Percentiles rank a stretch among this genome's conserved stretches.
phyloP scores from a whole-genome alignment of 2,329 filamentous ascomycete species.

The Epichloe coenophiala region DNA sequence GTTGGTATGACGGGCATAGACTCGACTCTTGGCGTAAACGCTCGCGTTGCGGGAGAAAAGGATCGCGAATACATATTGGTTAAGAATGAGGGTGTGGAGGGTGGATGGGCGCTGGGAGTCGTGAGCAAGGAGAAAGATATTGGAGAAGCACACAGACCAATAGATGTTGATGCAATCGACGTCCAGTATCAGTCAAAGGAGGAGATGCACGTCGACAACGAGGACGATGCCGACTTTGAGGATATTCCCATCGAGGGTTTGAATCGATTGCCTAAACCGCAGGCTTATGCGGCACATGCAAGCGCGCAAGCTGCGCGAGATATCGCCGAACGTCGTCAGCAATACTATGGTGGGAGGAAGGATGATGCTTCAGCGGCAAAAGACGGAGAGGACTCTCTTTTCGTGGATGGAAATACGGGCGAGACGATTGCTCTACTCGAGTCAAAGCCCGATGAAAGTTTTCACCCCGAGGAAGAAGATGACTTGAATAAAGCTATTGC shows the following conservation, averaged over 20 bases:
- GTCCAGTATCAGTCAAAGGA: slow-evolving; percentile 43
- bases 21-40: slow-evolving; percentile 50
- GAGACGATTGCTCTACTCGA: slow-evolving; percentile 9
- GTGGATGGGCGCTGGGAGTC: slow-evolving; percentile 90
- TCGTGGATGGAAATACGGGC: slow-evolving; percentile 22
- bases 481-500: slow-evolving; percentile 74
- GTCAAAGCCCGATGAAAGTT: slow-evolving; percentile 23
- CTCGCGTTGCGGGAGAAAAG: slow-evolving; percentile 68
- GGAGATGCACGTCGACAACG: slow-evolving; percentile 53
- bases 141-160: slow-evolving; percentile 72
- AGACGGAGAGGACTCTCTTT: slow-evolving; percentile 38
- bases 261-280: slow-evolving; percentile 61
- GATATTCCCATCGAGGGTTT: slow-evolving; percentile 85
- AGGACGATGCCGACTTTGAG: slow-evolving; percentile 70
- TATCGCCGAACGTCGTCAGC: slow-evolving; percentile 14
- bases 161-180: slow-evolving; percentile 67
- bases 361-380: slow-evolving; percentile 17
- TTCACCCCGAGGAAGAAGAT: slow-evolving; percentile 30
- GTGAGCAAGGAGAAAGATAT: slow-evolving; percentile 74
- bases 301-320: slow-evolving; percentile 14
- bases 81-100: slow-evolving; percentile 88
- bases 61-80: slow-evolving; percentile 91
- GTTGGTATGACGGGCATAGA: slow-evolving; percentile 78
- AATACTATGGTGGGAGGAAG: slow-evolving; percentile 13
- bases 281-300: slow-evolving; percentile 8